phyloP scores from a whole-genome alignment of 1,284 basidiomycete species.

The Neolentinus lepideus region DNA sequence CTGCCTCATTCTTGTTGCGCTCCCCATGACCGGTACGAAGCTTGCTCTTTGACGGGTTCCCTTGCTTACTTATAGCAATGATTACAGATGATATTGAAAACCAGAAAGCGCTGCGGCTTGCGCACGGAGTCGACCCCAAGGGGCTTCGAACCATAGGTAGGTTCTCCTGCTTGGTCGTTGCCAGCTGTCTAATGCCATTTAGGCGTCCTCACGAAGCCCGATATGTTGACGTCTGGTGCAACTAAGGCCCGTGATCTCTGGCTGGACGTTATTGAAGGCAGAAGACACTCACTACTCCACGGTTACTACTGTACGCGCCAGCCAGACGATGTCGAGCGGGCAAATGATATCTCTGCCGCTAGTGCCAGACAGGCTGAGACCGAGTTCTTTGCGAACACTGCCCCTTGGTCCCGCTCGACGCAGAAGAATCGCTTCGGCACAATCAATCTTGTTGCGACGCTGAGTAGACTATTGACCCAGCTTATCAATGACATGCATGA shows the following conservation, averaged over 20 bases:
- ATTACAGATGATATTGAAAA: constrained; percentile 32
- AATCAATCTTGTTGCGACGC: constrained; percentile 19
- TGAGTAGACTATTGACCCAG: constrained; percentile 24
- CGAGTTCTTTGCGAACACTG: constrained; percentile 22
- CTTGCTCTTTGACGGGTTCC: not conserved
- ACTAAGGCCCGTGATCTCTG: constrained; percentile 20
- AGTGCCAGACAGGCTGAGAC: constrained; percentile 21
- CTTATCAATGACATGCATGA: constrained; percentile 25
- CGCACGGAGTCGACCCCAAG: constrained; percentile 23
- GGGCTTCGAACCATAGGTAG: constrained; percentile 29
- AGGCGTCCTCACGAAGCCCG: constrained; percentile 35
- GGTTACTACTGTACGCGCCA: constrained; percentile 31
- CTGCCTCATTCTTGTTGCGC: constrained; percentile 30
- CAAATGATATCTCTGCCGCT: constrained; percentile 13
- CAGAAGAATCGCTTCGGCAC: constrained; percentile 25
- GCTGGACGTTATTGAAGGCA: constrained; percentile 27
- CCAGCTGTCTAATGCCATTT: not conserved
- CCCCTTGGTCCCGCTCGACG: constrained; percentile 19
- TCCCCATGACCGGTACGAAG: constrained; percentile 30
- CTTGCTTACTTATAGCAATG: not conserved
- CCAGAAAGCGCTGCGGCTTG: constrained; percentile 29
- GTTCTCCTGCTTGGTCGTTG: not conserved
- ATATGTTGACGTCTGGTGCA: constrained; percentile 22
- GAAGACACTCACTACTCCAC: constrained; percentile 21
- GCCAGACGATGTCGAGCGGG: constrained; percentile 24